Base-by-base conservation (phyloP, 257 asterid species). In the Anisodus tanguticus region DNA sequence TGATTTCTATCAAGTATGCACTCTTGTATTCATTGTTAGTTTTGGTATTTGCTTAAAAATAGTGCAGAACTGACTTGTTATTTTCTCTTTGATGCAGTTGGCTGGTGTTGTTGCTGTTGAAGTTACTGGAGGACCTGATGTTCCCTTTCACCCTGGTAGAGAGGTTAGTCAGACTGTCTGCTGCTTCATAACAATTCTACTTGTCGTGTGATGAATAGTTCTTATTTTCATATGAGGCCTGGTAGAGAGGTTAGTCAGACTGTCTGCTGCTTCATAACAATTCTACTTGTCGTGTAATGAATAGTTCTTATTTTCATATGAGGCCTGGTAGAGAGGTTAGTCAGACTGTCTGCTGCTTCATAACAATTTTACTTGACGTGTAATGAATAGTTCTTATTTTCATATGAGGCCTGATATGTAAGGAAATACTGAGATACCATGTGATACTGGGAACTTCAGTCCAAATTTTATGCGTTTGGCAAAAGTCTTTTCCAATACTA, bases 31-130 rank as follows among this genome's bases (percentile, higher is more conserved):
- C 19, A 6, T 74, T 49, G 62, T 74, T 68, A 37, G 51, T 17
- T n/a, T 41, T 16, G 43, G n/a, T 17, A 12, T 39, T 13, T 55
- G 45, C 17, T 82, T 8, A 41, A 10, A 3, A 26, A 6, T 39
- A 60, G 39, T 62, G 70, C 53, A n/a, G 9, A 45, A 43, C 13
- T 60, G 15, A 60, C 74, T 26, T 72, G 59, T 8, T 37, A 31
- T 16, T n/a, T 16, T 7, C 5, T 41, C 39, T 17, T 49, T 35
- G 17, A 55, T 71, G 85, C 5, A 95, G 98, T 86, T 95, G 84
- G 98, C 95, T 86, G 99, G 97, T 72, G 94, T 92, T 79, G 99
- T 95, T 81, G 99, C 97, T 51, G 98, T 97, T 67, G 98, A 97
- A 86, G 84, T 95, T 69, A 93, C 99, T 13, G 99, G 99, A 31